Evolutionary conservation across 805 yeast genomes (phyloP).

Genomic region (Candida ortonii): DNA sequence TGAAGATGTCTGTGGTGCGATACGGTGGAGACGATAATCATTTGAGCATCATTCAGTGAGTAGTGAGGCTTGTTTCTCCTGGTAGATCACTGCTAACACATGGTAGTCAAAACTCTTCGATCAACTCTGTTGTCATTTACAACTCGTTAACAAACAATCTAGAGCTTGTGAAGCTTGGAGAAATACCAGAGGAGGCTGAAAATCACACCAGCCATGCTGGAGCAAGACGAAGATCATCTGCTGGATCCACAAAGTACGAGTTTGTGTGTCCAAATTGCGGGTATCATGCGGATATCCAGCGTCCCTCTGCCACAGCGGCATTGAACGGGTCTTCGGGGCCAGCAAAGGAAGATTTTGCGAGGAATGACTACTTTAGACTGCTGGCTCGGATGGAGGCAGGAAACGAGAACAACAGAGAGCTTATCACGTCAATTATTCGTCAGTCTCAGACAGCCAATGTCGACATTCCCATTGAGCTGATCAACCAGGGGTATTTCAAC

Average conservation of each 20-base stretch:
- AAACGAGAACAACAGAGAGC: conserved; percentile 20
- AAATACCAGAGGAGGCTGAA: conserved; percentile 1
- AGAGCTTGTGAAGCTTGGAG: conserved; percentile 25
- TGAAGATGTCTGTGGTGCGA: conserved; percentile 20
- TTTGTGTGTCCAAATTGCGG: conserved; percentile 31
- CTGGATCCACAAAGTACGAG: conserved; percentile 11
- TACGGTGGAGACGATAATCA: conserved; percentile 15
- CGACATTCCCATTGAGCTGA: conserved; percentile 42
- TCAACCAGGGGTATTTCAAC: conserved; percentile 78
- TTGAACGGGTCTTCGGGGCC: conserved; percentile 2
- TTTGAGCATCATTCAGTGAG: conserved; percentile 20
- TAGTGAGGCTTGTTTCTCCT: neutral
- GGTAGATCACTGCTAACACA: conserved; percentile 11
- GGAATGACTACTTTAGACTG: conserved; percentile 31
- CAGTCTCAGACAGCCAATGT: conserved; percentile 9
- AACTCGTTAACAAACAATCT: conserved; percentile 27
- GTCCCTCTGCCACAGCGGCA: conserved; percentile 3
- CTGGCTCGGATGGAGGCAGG: conserved; percentile 21
- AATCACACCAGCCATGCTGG: neutral
- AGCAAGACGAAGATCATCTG: conserved; percentile 10
- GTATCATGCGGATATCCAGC: conserved; percentile 17
- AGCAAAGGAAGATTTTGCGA: conserved; percentile 13
- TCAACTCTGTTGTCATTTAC: conserved; percentile 31
- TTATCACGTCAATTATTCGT: conserved; percentile 15
- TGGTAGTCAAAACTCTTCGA: conserved; percentile 20